These are phyloP conservation scores for Trichophaea hybrida DNA, from an alignment of 2,329 filamentous ascomycete genomes.

Conservation along the genomic window DNA sequence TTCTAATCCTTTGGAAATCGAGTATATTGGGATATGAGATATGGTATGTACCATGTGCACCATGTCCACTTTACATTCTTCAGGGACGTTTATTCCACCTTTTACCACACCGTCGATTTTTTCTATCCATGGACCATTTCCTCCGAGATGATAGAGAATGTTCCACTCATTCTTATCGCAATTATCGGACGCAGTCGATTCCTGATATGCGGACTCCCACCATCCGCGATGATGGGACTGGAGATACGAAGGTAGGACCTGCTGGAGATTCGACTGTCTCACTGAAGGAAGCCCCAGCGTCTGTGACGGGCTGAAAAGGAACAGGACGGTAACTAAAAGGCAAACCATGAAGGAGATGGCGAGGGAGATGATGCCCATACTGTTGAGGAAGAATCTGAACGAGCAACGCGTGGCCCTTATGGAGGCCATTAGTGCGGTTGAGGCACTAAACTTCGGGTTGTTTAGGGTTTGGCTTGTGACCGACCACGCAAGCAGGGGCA, in stretches of 20 bases:
- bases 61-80: constrained; percentile 40
- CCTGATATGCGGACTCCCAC: neutral
- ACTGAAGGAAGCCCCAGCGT: constrained; percentile 11
- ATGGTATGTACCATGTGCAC: constrained; percentile 40
- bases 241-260: constrained; percentile 12
- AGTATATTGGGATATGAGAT: neutral
- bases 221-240: constrained; percentile 10
- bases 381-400: neutral
- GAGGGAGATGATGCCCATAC: constrained; percentile 17
- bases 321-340: constrained; percentile 17
- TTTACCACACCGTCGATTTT: constrained; percentile 19
- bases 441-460: neutral
- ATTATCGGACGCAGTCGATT: neutral
- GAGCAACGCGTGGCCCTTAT: neutral
- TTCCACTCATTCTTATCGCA: constrained; percentile 13
- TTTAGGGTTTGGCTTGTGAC: neutral
- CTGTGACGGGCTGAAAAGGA: constrained; percentile 15
- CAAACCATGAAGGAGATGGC: constrained; percentile 21
- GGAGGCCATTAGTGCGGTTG: neutral
- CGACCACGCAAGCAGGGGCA: neutral
- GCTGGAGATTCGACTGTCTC: constrained; percentile 4
- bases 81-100: constrained; percentile 34
- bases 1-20: neutral
- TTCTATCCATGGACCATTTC: constrained; percentile 23
- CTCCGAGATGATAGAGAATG: constrained; percentile 23